phyloP scores from a whole-genome alignment of 768 basidiomycete genomes.

The Tricholoma sp. region DNA sequence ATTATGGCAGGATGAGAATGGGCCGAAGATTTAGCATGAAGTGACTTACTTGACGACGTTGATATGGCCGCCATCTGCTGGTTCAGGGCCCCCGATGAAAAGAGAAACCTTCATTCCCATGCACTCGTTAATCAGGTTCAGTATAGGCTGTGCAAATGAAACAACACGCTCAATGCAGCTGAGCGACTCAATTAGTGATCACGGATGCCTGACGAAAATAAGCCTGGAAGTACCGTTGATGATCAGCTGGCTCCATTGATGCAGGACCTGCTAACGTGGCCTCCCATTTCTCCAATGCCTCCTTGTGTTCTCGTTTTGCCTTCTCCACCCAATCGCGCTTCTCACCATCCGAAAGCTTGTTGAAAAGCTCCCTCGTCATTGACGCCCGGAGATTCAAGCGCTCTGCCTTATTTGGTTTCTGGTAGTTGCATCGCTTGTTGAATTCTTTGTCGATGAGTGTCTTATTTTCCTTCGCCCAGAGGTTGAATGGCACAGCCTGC shows the following conservation, averaged over 20 bases:
- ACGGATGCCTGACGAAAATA: neutral
- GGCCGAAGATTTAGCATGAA: neutral
- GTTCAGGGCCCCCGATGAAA: constrained; percentile 6
- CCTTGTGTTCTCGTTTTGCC: no score
- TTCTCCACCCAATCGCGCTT: no score
- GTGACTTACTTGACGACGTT: neutral
- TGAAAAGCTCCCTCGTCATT: no score
- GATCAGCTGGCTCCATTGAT: neutral
- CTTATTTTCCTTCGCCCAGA: neutral
- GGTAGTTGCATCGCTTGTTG: neutral
- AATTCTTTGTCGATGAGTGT: neutral
- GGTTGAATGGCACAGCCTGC: neutral
- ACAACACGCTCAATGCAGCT: neutral
- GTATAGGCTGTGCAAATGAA: constrained; percentile 7
- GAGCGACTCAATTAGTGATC: neutral
- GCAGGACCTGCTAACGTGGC: no score
- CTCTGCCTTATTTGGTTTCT: neutral
- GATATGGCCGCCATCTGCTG: neutral
- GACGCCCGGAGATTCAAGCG: no score
- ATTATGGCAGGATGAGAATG: neutral
- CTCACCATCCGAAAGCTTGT: no score
- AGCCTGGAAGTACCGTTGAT: neutral
- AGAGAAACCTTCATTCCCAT: constrained; percentile 13
- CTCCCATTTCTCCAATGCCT: no score
- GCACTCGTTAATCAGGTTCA: constrained; percentile 6